Base-by-base conservation (phyloP, 805 yeast species). In the Candida insectorum region DNA sequence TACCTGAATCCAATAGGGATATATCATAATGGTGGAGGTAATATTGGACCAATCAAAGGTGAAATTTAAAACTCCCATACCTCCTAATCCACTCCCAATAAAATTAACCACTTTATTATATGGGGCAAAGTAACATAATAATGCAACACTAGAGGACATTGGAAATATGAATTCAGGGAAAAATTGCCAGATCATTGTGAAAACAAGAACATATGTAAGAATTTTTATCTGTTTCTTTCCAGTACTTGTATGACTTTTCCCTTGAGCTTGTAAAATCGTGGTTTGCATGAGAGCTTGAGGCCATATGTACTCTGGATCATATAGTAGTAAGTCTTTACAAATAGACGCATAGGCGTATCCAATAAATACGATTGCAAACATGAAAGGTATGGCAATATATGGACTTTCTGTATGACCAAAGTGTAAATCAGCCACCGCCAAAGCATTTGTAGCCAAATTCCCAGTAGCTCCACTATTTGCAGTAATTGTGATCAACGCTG, bases 401-500 rank as follows among this genome's bases (percentile, higher is more conserved):
- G 67, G 61, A 37, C 54, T 46, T 21, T 70, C 63, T 3, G 50
- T 53, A 16, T 59, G 56, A 12, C 54, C 60, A 37, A 67, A 73
- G 43, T 63, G 64, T 1, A 71, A 48, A 35, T 71, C 71, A 1
- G 74, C 74, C 22, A 73, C 46, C 0, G 77, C 66, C 19, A 73
- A 45, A 0, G 73, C 69, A 16, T 58, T 59, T 1, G 76, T 72
- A 11, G 73, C 79, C 44, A 65, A 57, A 38, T 69, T 71, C 1
- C 77, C 77, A 0, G 77, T 65, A 38, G 82, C 70, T 13, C 77
- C 70, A 22, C 71, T 62, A 17, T 71, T 71, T 2, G 77, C 77
- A 1, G 77, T 66, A 19, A 72, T 57, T 6, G 77, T 69, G 23
- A 75, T 62, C 58, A 79, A 36, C 21, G 74, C 69, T 6, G 77